These are phyloP conservation scores for Termitomyces sp. DNA, from an alignment of 768 basidiomycete species.

Conservation along the genomic window DNA sequence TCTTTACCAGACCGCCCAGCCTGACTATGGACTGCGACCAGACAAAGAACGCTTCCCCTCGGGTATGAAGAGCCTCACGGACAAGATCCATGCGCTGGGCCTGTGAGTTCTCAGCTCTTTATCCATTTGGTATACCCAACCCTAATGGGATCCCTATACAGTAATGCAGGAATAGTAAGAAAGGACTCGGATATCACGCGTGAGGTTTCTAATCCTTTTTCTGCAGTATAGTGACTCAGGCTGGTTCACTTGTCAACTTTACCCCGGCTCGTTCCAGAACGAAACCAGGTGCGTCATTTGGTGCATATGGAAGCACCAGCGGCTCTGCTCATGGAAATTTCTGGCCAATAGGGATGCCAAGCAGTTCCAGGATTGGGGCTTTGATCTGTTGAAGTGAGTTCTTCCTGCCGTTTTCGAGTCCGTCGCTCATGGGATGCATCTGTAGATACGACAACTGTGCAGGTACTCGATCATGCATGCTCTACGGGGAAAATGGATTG, in stretches of 20 bases:
- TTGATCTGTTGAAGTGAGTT: conserved; percentile 62
- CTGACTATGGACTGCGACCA: neutral
- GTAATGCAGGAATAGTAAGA: conserved; percentile 46
- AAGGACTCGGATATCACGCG: neutral
- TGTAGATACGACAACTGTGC: conserved; percentile 55
- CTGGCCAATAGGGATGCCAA: conserved; percentile 45
- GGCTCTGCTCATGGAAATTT: neutral
- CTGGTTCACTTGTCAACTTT: conserved; percentile 70
- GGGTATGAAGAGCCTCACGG: conserved; percentile 58
- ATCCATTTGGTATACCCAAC: neutral
- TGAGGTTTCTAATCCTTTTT: neutral
- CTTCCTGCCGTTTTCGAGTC: neutral
- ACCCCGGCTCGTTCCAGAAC: conserved; percentile 63
- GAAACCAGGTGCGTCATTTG: conserved; percentile 28
- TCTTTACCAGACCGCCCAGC: neutral
- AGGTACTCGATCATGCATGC: conserved; percentile 27
- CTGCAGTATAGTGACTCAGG: conserved; percentile 58
- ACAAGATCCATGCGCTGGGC: conserved; percentile 55
- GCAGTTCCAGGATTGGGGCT: conserved; percentile 64
- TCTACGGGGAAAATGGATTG: neutral
- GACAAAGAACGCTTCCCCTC: conserved; percentile 44
- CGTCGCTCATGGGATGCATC: neutral
- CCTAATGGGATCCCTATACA: conserved; percentile 11
- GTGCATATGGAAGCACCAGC: neutral
- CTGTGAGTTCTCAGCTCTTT: conserved; percentile 36